Conservation (phyloP, 352 stramenopile genomes). For the Globisporangium paddicum region DNA sequence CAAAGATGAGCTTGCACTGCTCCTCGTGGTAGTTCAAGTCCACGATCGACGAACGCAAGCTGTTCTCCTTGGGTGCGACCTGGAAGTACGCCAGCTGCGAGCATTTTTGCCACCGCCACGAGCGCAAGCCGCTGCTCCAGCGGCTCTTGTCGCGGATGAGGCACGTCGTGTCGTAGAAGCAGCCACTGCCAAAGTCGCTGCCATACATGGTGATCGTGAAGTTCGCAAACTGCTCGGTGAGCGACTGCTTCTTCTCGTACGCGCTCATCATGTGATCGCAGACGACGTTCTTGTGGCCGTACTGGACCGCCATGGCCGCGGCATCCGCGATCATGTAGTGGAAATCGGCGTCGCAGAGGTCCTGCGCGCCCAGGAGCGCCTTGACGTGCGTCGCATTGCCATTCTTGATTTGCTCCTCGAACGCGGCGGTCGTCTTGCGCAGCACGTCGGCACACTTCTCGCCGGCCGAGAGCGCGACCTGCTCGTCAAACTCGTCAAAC, state of each 20-base stretch:
- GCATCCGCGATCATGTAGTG: constrained; percentile 90
- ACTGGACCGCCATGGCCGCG: constrained; percentile 86
- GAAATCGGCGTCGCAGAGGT: constrained; percentile 69
- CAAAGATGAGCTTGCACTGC: constrained; percentile 76
- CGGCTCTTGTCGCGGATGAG: constrained; percentile 37
- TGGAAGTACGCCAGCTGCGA: constrained; percentile 86
- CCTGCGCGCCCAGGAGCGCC: constrained; percentile 51
- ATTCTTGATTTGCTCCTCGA: constrained; percentile 51
- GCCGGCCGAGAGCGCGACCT: constrained; percentile 57
- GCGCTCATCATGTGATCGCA: constrained; percentile 54
- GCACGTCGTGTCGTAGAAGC: constrained; percentile 84
- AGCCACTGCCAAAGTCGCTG: constrained; percentile 60
- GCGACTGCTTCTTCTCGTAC: constrained; percentile 39
- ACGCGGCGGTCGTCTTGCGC: constrained; percentile 52
- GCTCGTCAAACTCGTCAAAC: constrained; percentile 82
- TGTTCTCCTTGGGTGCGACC: constrained; percentile 51
- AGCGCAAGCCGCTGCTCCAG: constrained; percentile 73
- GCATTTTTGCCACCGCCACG: constrained; percentile 88
- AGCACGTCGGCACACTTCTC: constrained; percentile 58
- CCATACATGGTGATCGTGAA: constrained; percentile 84
- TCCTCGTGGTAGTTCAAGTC: constrained; percentile 74
- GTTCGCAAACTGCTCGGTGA: constrained; percentile 67
- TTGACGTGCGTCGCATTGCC: constrained; percentile 59
- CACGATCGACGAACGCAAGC: constrained; percentile 61
- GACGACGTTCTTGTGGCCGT: constrained; percentile 79